These are phyloP conservation scores for Panellus pusillus DNA, from an alignment of 768 basidiomycete genomes.

Conservation along the genomic window DNA sequence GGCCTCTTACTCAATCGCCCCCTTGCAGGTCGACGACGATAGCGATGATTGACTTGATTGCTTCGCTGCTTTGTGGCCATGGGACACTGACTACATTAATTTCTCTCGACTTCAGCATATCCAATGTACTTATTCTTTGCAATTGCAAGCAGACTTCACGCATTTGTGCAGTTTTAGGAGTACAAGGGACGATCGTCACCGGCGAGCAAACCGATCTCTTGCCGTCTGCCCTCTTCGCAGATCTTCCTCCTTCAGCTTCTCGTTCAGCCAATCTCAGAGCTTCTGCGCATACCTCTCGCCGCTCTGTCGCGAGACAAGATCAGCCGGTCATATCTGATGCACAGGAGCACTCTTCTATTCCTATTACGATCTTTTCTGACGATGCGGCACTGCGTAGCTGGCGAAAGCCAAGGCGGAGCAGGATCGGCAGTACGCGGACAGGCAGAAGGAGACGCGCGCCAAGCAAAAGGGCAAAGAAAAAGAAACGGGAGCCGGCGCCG, in stretches of 20 bases:
- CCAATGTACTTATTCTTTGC: background rate
- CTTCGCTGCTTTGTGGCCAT: no score
- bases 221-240: conserved; percentile 59
- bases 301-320: conserved; percentile 39
- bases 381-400: no score
- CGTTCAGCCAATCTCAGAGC: conserved; percentile 55
- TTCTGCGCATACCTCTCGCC: conserved; percentile 67
- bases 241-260: conserved; percentile 67
- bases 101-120: background rate
- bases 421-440: conserved; percentile 61
- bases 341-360: no score
- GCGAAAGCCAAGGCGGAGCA: conserved; percentile 69
- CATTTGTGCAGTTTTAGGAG: no score
- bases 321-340: background rate
- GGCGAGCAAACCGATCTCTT: conserved; percentile 49
- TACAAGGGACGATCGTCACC: no score
- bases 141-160: background rate
- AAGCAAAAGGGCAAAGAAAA: conserved; percentile 56
- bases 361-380: no score
- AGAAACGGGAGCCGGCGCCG: conserved; percentile 42
- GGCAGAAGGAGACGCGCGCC: conserved; percentile 36
- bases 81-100: background rate
- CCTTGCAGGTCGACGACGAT: conserved; percentile 29
- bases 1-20: no score
- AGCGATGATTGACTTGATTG: conserved; percentile 30